Conservation (phyloP, 2,329 filamentous ascomycete species). For the Cyphellophora europaea region DNA sequence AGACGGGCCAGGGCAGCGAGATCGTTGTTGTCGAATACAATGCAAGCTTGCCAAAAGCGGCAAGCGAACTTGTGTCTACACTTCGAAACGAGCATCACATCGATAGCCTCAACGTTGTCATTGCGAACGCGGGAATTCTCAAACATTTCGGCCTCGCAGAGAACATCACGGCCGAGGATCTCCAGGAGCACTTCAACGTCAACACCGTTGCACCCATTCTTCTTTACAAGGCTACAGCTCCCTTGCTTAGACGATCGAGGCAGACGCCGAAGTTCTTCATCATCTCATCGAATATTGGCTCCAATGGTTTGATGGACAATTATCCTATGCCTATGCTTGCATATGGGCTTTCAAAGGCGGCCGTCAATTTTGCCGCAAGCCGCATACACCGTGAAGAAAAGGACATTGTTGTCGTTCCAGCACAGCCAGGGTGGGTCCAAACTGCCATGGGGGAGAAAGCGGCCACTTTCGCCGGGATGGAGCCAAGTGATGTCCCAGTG, state of each 20-base stretch:
- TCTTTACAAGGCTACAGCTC: slow-evolving; percentile 26
- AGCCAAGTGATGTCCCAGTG: slow-evolving; percentile 7
- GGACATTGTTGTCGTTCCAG: slow-evolving; percentile 18
- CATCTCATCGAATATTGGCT: slow-evolving; percentile 28
- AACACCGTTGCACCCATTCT: slow-evolving; percentile 29
- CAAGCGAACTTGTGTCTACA: slow-evolving; percentile 22
- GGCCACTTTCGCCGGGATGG: slow-evolving; percentile 6
- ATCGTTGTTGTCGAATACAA: slow-evolving; percentile 35
- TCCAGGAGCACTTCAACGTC: slow-evolving; percentile 30
- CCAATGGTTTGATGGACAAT: slow-evolving; percentile 23
- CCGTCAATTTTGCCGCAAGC: slow-evolving; percentile 16
- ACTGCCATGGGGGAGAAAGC: slow-evolving; percentile 14
- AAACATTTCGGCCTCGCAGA: slow-evolving; percentile 23
- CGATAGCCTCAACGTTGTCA: slow-evolving; percentile 36
- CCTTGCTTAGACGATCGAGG: slow-evolving; percentile 22
- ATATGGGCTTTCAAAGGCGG: slow-evolving; percentile 20
- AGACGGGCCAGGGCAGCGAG: slow-evolving; percentile 23
- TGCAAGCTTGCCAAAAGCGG: slow-evolving; percentile 22
- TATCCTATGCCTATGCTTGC: slow-evolving; percentile 9
- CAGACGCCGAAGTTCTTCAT: slow-evolving; percentile 27
- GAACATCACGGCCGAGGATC: slow-evolving; percentile 26
- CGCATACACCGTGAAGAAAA: slow-evolving; percentile 19
- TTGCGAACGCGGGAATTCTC: slow-evolving; percentile 41
- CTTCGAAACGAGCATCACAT: slow-evolving; percentile 25
- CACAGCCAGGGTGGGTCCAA: slow-evolving; percentile 26